Percentiles rank a stretch among this genome's conserved stretches.
These are phyloP conservation scores for Blastocystis sp. DNA, from an alignment of 352 stramenopile species.

Conservation along the genomic window DNA sequence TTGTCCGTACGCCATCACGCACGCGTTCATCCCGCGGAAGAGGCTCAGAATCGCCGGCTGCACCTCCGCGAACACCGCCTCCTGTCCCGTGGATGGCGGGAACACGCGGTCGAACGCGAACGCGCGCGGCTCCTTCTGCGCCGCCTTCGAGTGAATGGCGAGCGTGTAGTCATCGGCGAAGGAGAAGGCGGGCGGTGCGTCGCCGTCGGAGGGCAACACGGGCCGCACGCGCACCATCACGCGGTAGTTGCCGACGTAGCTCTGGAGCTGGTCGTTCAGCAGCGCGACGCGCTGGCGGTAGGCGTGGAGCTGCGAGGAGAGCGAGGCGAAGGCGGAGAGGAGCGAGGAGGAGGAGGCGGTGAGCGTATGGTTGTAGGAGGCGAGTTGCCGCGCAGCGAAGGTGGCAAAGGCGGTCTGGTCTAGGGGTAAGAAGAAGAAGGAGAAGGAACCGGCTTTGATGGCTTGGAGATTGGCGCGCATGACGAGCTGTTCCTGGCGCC, in stretches of 20 bases:
- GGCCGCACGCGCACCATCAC: constrained; percentile 35
- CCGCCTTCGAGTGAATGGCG: neutral
- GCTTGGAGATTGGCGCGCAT: neutral
- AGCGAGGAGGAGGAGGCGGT: neutral
- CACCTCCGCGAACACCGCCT: constrained; percentile 24
- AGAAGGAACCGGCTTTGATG: neutral
- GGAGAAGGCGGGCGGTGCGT: no score
- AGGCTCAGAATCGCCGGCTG: constrained; percentile 24
- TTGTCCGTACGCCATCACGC: constrained; percentile 76
- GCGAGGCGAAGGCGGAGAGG: neutral
- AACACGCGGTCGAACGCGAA: constrained; percentile 56
- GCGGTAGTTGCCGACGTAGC: constrained; percentile 46
- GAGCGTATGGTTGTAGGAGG: neutral
- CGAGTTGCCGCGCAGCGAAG: neutral
- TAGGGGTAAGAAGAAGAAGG: neutral
- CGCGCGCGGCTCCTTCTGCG: neutral
- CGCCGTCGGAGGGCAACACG: neutral
- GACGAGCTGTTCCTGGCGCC: neutral
- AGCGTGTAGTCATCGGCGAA: neutral
- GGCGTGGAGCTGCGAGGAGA: neutral
- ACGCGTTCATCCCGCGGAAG: constrained; percentile 73
- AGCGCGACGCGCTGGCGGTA: constrained; percentile 19
- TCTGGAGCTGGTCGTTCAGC: constrained; percentile 27
- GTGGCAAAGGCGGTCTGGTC: neutral
- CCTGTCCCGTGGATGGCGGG: neutral